phyloP scores from a whole-genome alignment of 1,139 yeast species.

The Schizosaccharomyces versatilis region DNA sequence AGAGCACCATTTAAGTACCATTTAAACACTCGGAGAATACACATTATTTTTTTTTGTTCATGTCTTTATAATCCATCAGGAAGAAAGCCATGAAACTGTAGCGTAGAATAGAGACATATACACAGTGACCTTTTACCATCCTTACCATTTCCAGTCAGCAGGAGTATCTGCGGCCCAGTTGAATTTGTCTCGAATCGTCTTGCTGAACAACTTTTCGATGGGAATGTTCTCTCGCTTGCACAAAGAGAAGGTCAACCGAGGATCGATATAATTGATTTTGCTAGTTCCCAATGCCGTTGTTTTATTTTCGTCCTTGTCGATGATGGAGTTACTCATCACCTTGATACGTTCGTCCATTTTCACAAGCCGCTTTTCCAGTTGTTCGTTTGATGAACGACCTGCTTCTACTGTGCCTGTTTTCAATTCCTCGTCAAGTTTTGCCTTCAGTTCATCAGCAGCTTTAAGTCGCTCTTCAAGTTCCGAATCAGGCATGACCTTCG shows the following conservation, averaged over 20 bases:
- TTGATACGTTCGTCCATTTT: slow-evolving; percentile 49
- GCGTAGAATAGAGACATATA: no score
- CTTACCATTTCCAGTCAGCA: slow-evolving; percentile 63
- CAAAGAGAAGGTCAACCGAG: slow-evolving; percentile 74
- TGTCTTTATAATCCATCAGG: no score
- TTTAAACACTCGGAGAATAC: no score
- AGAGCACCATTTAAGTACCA: no score
- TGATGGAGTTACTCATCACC: slow-evolving; percentile 48
- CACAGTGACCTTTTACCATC: no score
- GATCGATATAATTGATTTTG: slow-evolving; percentile 85
- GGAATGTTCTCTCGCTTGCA: slow-evolving; percentile 74
- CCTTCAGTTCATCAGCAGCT: slow-evolving; percentile 30
- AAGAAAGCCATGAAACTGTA: no score
- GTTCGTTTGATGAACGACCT: slow-evolving; percentile 33
- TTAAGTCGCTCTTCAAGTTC: slow-evolving; percentile 39
- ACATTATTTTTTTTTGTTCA: no score
- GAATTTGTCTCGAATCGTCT: slow-evolving; percentile 76
- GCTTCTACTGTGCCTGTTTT: slow-evolving; percentile 11
- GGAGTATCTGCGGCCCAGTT: slow-evolving; percentile 89
- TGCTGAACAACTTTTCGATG: slow-evolving; percentile 74
- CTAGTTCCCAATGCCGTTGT: slow-evolving; percentile 86
- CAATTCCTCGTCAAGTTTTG: slow-evolving; percentile 10
- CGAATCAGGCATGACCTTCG: slow-evolving; percentile 30
- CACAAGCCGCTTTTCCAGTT: slow-evolving; percentile 49
- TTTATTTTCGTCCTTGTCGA: slow-evolving; percentile 84